Evolutionary conservation across 1,284 basidiomycete genomes (phyloP).

Genomic region (Fomitopsis palustris): DNA sequence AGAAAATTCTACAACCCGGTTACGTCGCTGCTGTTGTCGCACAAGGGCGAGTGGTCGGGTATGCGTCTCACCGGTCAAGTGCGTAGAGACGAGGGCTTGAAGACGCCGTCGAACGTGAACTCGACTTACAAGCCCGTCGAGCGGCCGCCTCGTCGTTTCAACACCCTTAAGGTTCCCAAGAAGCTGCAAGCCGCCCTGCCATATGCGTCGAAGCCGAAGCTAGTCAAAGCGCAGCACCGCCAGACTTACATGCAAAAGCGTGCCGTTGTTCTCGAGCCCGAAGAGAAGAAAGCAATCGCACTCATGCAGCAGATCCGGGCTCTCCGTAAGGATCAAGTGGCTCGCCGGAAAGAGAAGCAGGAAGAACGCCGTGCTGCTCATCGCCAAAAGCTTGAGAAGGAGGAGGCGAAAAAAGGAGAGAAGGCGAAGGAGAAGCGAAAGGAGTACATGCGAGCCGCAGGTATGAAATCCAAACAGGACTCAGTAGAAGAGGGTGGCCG

Average conservation of each 20-base stretch:
- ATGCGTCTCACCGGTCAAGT: conserved; percentile 97
- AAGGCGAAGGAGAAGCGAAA: conserved; percentile 81
- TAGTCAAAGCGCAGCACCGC: conserved; percentile 70
- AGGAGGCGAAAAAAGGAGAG: conserved; percentile 63
- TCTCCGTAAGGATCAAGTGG: conserved; percentile 84
- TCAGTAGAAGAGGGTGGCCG: conserved; percentile 53
- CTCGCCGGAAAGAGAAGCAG: conserved; percentile 80
- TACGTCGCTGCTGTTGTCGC: conserved; percentile 81
- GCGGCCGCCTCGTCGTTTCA: conserved; percentile 84
- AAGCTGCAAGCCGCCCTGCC: conserved; percentile 89
- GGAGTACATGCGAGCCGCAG: conserved; percentile 72
- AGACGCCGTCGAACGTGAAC: conserved; percentile 81
- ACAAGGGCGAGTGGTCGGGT: conserved; percentile 81
- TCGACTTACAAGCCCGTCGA: conserved; percentile 87
- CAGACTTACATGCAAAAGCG: conserved; percentile 89
- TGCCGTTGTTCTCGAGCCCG: conserved; percentile 92
- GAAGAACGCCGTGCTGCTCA: conserved; percentile 62
- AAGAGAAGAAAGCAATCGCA: conserved; percentile 92
- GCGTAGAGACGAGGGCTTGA: conserved; percentile 78
- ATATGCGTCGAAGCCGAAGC: conserved; percentile 89
- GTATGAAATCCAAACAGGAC: conserved; percentile 71
- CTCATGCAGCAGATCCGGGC: conserved; percentile 94
- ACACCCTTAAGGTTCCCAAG: conserved; percentile 85
- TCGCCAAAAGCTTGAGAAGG: conserved; percentile 68
- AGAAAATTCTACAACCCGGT: conserved; percentile 97